Conservation (phyloP, 192 early-diverging fungal species). For the Entomortierella chlamydospora region DNA sequence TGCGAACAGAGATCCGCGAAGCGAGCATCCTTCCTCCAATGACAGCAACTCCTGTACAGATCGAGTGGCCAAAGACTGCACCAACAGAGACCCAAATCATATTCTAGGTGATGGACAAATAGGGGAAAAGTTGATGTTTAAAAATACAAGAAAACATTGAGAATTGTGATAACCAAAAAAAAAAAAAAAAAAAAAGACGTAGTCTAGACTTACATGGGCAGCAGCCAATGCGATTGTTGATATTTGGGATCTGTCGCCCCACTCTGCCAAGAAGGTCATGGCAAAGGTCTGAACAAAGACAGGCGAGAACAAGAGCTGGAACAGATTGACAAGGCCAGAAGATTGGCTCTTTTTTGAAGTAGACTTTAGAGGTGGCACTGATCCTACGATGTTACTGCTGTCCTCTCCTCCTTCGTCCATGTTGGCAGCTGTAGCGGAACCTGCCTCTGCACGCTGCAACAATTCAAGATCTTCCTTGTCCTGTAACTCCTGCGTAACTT, state of each 20-base stretch:
- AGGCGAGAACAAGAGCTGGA: conserved; percentile 86
- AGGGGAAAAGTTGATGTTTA: too few species aligned
- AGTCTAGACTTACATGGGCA: conserved; percentile 77
- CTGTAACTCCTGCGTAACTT: conserved; percentile 90
- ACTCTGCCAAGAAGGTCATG: conserved; percentile 97
- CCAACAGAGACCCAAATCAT: conserved; percentile 93
- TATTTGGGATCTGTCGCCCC: conserved; percentile 97
- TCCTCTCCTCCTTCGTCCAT: conserved; percentile 32
- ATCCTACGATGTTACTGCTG: conserved; percentile 20
- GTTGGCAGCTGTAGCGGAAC: conserved; percentile 53
- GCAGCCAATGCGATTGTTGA: conserved; percentile 96
- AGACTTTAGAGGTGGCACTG: not conserved
- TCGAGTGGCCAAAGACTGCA: conserved; percentile 87
- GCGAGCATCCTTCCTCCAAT: conserved; percentile 93
- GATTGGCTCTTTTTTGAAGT: conserved; percentile 50
- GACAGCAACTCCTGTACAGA: conserved; percentile 94
- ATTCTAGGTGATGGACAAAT: too few species aligned
- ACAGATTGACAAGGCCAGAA: conserved; percentile 74
- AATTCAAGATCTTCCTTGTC: conserved; percentile 75
- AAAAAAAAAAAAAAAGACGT: conserved; percentile 1
- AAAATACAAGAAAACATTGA: too few species aligned
- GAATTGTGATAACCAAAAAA: too few species aligned
- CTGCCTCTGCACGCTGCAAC: conserved; percentile 70
- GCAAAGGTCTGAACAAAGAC: conserved; percentile 96
- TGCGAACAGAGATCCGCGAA: conserved; percentile 85